A percentile compares a stretch with the other conserved stretches of the same genome.
These are phyloP conservation scores for Malus sieversii DNA, from an alignment of 306 rosid species.

Conservation along the genomic window DNA sequence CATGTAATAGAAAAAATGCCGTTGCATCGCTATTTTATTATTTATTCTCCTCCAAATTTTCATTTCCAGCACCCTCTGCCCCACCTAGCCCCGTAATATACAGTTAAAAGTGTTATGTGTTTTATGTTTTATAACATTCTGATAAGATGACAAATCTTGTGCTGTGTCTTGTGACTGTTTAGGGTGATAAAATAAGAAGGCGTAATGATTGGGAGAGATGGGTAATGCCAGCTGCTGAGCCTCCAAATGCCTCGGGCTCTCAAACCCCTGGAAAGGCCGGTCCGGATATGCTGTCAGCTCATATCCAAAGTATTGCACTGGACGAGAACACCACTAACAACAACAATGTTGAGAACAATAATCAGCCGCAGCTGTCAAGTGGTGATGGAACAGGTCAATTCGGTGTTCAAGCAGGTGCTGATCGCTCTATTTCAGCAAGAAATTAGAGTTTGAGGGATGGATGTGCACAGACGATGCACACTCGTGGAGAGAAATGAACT, in stretches of 20 bases:
- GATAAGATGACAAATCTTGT: background rate
- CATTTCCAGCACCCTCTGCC: background rate
- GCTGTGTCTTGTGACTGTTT: constrained; percentile 1
- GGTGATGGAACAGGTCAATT: constrained; percentile 29
- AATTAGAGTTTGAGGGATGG: constrained; percentile 36
- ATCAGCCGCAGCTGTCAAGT: constrained; percentile 28
- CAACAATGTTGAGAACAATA: constrained; percentile 11
- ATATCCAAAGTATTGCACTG: constrained; percentile 37
- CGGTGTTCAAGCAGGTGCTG: constrained; percentile 27
- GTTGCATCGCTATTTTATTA: background rate
- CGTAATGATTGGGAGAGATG: constrained; percentile 64
- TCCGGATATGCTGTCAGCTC: constrained; percentile 39
- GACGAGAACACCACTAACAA: constrained; percentile 29
- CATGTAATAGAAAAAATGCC: background rate
- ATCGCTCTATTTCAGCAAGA: constrained; percentile 39
- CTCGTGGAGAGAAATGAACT: constrained; percentile 7
- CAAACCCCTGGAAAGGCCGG: constrained; percentile 28
- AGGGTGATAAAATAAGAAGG: constrained; percentile 82
- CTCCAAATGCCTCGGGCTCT: constrained; percentile 23
- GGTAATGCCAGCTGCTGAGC: constrained; percentile 50
- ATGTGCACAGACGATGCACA: constrained; percentile 21
- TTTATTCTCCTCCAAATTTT: background rate
- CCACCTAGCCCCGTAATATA: background rate
- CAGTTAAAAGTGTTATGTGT: background rate
- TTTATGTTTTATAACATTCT: background rate